Base-by-base conservation (phyloP, 2,329 filamentous ascomycete species). In the Polytolypa hystricis region DNA sequence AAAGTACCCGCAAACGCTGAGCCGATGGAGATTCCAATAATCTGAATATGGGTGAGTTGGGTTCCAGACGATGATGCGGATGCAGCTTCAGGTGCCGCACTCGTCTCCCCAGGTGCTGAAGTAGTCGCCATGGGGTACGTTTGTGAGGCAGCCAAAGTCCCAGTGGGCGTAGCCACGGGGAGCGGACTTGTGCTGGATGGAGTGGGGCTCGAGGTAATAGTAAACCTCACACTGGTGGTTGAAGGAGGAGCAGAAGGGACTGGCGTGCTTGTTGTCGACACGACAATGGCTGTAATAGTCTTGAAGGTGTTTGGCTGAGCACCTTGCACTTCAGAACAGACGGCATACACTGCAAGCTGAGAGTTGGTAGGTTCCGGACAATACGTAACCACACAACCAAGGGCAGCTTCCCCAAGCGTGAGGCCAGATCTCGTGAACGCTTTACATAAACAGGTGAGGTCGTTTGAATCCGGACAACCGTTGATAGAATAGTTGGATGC, bases 391-490 rank as follows among this genome's bases (percentile, higher is more conserved):
- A 82, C 68, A 54, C 81, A 86, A 50, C 79, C 72, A 43, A 84
- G 58, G 4, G 75, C 78, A 8, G 70, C 80, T 58, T 85, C 81
- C n/a, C 79, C 80, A 32, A 84, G 50, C 1, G 81, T 84, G 47
- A 77, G 79, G 7, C 76, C 78, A 19, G 70, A 70, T 9, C 55
- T 58, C 6, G 78, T 78, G 21, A 65, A 64, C 40, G 67, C 65
- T 25, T 69, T 67, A 54, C 81, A 86, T 5, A 85, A 64, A 46
- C 78, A 84, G 48, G 67, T 59, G 46, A 84, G 54, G 17, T 77
- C 66, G 8, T 69, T 64, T 10, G 60, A 58, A 21, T 57, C 51
- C 19, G 65, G 64, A 49, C 77, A 81, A 32, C 54, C 51, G 33
- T 55, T 57, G 14, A 54, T 48, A 23, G 66, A 65, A 50, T 74